phyloP scores from a whole-genome alignment of 1,139 yeast species.

The Yamadazyma oceani region DNA sequence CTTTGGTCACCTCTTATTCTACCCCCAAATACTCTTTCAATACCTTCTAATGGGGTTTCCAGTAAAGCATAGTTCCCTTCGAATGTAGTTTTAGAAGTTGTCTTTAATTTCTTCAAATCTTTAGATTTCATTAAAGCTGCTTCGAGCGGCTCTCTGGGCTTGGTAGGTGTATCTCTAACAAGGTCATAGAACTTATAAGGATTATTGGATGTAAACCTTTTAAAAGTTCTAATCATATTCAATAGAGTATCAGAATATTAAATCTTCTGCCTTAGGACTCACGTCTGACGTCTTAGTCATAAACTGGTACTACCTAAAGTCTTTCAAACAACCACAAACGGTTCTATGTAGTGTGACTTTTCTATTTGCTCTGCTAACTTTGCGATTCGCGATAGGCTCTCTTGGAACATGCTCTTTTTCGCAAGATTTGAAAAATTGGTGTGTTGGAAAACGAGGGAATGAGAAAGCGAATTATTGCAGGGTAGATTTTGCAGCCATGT shows the following conservation, averaged over 20 bases:
- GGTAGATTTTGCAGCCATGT: no score
- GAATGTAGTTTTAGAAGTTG: constrained; percentile 28
- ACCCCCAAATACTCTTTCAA: constrained; percentile 57
- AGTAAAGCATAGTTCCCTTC: constrained; percentile 47
- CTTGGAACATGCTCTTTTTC: no score
- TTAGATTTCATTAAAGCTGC: constrained; percentile 25
- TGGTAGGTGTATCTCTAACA: constrained; percentile 32
- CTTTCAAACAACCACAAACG: no score
- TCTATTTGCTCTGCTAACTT: no score
- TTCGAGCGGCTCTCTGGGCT: constrained; percentile 29
- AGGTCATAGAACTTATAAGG: constrained; percentile 36
- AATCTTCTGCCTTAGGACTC: no score
- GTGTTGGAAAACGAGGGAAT: no score
- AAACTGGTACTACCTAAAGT: no score
- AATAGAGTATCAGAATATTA: neutral
- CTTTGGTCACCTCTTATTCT: constrained; percentile 57
- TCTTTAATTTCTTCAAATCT: constrained; percentile 22
- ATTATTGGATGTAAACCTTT: neutral
- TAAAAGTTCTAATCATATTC: neutral
- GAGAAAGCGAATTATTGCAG: no score
- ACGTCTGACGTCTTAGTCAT: no score
- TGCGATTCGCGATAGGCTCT: no score
- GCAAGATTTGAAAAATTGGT: no score
- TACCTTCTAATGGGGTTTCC: constrained; percentile 48
- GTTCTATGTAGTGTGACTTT: no score